phyloP scores from a whole-genome alignment of 192 early-diverging fungal genomes.

The Coemansia sp. region DNA sequence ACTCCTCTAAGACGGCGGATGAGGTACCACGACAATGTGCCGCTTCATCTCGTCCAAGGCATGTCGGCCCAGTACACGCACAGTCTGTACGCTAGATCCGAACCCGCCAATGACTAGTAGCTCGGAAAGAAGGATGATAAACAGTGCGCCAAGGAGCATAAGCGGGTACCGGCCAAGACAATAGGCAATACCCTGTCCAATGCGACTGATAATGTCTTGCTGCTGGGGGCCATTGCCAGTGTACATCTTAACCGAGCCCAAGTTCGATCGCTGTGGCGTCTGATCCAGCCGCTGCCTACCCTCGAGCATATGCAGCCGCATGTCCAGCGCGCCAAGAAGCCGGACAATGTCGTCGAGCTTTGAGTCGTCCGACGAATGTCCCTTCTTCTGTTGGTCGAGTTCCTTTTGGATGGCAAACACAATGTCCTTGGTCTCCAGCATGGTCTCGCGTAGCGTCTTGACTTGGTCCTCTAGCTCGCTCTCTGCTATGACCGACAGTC shows the following conservation, averaged over 20 bases:
- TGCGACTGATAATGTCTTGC: constrained; percentile 28
- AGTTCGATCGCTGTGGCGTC: constrained; percentile 19
- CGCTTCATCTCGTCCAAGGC: constrained; percentile 24
- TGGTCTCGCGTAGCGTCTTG: constrained; percentile 40
- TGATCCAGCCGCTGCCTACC: constrained; percentile 29
- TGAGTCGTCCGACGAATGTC: constrained; percentile 17
- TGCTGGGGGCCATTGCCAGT: constrained; percentile 4
- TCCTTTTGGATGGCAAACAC: constrained; percentile 37
- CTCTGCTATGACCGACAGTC: not conserved
- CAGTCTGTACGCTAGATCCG: constrained; percentile 11
- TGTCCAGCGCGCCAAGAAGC: constrained; percentile 44
- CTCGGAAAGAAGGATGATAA: constrained; percentile 40
- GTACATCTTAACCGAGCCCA: constrained; percentile 40
- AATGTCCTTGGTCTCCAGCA: constrained; percentile 46
- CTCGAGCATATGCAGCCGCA: constrained; percentile 50
- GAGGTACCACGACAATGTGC: constrained; percentile 15
- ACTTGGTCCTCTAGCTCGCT: constrained; percentile 39
- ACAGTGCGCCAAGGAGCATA: constrained; percentile 40
- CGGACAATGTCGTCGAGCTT: constrained; percentile 42
- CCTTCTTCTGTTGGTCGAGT: constrained; percentile 29
- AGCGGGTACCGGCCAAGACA: constrained; percentile 42
- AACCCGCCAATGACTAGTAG: constrained; percentile 40
- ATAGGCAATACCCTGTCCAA: constrained; percentile 25
- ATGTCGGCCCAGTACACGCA: constrained; percentile 23
- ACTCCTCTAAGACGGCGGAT: constrained; percentile 20